Conservation (phyloP, 352 stramenopile species). For the Phytophthora vignae region DNA sequence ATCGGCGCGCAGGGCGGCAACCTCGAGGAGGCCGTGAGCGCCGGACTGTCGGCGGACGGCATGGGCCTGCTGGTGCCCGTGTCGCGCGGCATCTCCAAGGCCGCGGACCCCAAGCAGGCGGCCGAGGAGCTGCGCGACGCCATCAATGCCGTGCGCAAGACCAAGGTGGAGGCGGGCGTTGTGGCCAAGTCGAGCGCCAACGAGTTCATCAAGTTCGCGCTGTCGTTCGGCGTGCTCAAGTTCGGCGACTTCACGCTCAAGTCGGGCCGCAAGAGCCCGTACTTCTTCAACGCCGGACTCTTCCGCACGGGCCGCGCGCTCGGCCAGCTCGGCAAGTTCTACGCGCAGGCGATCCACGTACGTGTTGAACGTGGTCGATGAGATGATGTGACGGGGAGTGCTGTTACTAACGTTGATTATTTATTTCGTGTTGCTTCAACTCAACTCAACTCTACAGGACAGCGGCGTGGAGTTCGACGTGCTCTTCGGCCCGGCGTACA, state of each 20-base stretch:
- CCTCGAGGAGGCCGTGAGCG: slow-evolving; percentile 89
- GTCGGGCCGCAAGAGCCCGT: slow-evolving; percentile 96
- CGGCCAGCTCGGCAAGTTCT: slow-evolving; percentile 93
- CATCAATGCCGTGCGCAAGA: slow-evolving; percentile 93
- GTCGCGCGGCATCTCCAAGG: slow-evolving; percentile 96
- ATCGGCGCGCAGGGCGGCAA: slow-evolving; percentile 95
- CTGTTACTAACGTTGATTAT: slow-evolving; percentile 12
- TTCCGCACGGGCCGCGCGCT: slow-evolving; percentile 96
- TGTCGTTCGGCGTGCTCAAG: slow-evolving; percentile 96
- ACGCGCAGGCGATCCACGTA: slow-evolving; percentile 94
- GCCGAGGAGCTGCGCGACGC: slow-evolving; percentile 92
- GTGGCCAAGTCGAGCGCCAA: slow-evolving; percentile 65
- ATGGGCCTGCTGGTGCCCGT: slow-evolving; percentile 97
- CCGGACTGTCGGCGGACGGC: slow-evolving; percentile 86
- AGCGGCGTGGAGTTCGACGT: slow-evolving; percentile 97
- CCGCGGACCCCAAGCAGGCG: slow-evolving; percentile 87
- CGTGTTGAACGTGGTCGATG: slow-evolving; percentile 5
- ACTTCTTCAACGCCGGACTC: slow-evolving; percentile 99
- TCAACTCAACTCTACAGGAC: slow-evolving; percentile 50
- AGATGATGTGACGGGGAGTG: not conserved
- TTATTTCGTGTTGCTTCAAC: slow-evolving; percentile 15
- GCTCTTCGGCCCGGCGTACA: slow-evolving; percentile 99
- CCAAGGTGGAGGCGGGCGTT: slow-evolving; percentile 46
- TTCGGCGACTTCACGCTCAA: slow-evolving; percentile 99
- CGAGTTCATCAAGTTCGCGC: slow-evolving; percentile 97